Conservation (phyloP, 2,329 filamentous ascomycete genomes). For the Beauveria pseudobassiana region DNA sequence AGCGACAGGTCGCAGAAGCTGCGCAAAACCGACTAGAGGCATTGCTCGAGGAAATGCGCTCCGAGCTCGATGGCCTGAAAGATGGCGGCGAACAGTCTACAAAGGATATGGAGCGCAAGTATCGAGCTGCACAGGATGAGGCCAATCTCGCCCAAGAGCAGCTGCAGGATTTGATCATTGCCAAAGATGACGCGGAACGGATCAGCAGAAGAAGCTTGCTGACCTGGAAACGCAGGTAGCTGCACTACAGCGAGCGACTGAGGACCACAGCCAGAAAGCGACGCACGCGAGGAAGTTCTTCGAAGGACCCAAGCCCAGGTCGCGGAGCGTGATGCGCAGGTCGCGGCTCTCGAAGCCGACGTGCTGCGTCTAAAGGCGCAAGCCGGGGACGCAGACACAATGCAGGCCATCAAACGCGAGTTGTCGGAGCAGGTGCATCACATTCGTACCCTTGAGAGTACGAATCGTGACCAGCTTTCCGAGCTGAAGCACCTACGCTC, state of each 20-base stretch:
- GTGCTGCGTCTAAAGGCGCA: conserved; percentile 78
- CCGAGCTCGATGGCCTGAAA: conserved; percentile 45
- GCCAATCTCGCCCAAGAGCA: conserved; percentile 72
- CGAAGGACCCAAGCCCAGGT: conserved; percentile 60
- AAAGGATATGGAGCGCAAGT: conserved; percentile 58
- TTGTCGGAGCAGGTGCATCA: conserved; percentile 88
- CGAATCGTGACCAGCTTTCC: conserved; percentile 68
- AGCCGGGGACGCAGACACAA: conserved; percentile 76
- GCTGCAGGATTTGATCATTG: conserved; percentile 59
- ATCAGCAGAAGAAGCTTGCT: conserved; percentile 42
- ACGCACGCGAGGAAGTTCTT: conserved; percentile 47
- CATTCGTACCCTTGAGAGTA: conserved; percentile 73
- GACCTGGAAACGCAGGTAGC: conserved; percentile 48
- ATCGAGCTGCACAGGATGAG: conserved; percentile 65
- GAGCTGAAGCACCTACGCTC: conserved; percentile 80
- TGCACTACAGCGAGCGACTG: conserved; percentile 38
- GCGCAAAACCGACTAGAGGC: conserved; percentile 43
- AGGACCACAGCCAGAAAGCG: conserved; percentile 55
- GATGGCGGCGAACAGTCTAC: conserved; percentile 47
- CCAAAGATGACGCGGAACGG: conserved; percentile 63
- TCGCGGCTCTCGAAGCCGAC: conserved; percentile 72
- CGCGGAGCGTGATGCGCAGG: conserved; percentile 59
- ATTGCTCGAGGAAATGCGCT: conserved; percentile 41
- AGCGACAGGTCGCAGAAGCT: conserved; percentile 50
- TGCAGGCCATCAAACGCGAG: conserved; percentile 79